phyloP scores from a whole-genome alignment of 2,329 filamentous ascomycete species.

The Keithomyces neogunnii region DNA sequence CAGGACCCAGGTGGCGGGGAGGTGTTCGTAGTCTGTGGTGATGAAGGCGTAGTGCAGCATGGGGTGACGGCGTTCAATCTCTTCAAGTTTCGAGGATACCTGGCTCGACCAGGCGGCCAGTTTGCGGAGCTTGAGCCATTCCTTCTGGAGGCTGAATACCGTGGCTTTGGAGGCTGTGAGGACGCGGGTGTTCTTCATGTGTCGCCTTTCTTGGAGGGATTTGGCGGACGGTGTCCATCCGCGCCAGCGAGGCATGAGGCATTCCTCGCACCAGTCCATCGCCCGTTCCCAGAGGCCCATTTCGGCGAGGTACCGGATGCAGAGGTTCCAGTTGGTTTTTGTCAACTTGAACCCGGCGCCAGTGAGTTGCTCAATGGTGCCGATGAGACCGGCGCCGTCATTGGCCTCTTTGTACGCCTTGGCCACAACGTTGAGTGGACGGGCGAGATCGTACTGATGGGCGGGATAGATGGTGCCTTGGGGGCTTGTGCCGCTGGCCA shows the following conservation, averaged over 20 bases:
- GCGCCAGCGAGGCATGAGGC: slow-evolving; percentile 70
- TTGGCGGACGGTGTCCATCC: slow-evolving; percentile 49
- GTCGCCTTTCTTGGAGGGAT: slow-evolving; percentile 25
- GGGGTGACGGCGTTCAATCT: slow-evolving; percentile 31
- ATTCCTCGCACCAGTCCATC: slow-evolving; percentile 65
- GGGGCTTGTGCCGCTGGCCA: slow-evolving; percentile 22
- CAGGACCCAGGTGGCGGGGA: slow-evolving; percentile 17
- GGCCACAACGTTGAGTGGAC: slow-evolving; percentile 41
- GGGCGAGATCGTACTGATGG: slow-evolving; percentile 45
- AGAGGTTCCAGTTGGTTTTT: slow-evolving; percentile 71
- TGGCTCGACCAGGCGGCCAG: slow-evolving; percentile 39
- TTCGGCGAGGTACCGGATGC: slow-evolving; percentile 59
- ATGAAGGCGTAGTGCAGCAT: slow-evolving; percentile 32
- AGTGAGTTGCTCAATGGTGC: slow-evolving; percentile 47
- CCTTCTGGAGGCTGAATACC: slow-evolving; percentile 38
- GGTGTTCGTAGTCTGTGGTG: slow-evolving; percentile 20
- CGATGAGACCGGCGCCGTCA: slow-evolving; percentile 37
- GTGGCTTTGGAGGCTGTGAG: slow-evolving; percentile 27
- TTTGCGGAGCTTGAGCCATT: slow-evolving; percentile 41
- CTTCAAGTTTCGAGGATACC: slow-evolving; percentile 29
- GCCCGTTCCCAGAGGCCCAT: slow-evolving; percentile 54
- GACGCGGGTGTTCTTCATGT: slow-evolving; percentile 25
- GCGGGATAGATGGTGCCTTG: slow-evolving; percentile 29
- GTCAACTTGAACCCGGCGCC: slow-evolving; percentile 64
- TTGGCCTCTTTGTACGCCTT: slow-evolving; percentile 30